Base-by-base conservation (phyloP, 345 rosid genomes). In the Gossypium herbaceum region DNA sequence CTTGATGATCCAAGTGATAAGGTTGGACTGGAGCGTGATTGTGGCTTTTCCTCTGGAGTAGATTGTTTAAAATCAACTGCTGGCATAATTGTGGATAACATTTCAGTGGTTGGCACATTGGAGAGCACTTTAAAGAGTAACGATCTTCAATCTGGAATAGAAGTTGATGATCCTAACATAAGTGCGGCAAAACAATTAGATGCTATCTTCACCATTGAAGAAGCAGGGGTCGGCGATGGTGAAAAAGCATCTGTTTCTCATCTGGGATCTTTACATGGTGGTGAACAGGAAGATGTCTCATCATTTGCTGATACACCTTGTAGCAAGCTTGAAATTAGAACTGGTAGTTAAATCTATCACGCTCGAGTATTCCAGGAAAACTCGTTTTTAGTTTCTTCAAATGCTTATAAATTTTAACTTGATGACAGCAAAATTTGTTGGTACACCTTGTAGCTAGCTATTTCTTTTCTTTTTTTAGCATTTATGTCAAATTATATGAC, bases 201-300 rank as follows among this genome's bases (percentile, higher is more conserved):
- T 50, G 19, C 59, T 24, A 13, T 52, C 52, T 15, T 24, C 12
- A 12, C n/a, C 39, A 29, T 68, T 44, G 55, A 67, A 68, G 12
- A 68, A 48, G 41, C 22, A 44, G 58, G 7, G 56, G 15, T 12
- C 1, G 44, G 50, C 15, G 41, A 68, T 50, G 58, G 58, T 20
- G 43, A 11, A 68, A 68, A 7, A 4, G 7, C 60, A 56, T n/a
- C 10, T 54, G 3, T n/a, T 24, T 76, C n/a, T 62, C 57, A 66
- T 25, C 68, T 44, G 58, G 55, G 10, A 20, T 25, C 57, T 22
- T 72, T 63, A 25, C 52, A 71, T 74, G 62, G 74, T 48, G 39
- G 73, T 45, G 29, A 70, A 10, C 41, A 41, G 52, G 75, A 71
- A 67, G 79, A 54, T 55, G 43, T 44, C 25, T 15, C 55, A 69